Evolutionary conservation across 2,329 filamentous ascomycete species (phyloP), one percentile per base, ranked within the genome.

Genomic region (Aspergillus pseudoterreus): DNA sequence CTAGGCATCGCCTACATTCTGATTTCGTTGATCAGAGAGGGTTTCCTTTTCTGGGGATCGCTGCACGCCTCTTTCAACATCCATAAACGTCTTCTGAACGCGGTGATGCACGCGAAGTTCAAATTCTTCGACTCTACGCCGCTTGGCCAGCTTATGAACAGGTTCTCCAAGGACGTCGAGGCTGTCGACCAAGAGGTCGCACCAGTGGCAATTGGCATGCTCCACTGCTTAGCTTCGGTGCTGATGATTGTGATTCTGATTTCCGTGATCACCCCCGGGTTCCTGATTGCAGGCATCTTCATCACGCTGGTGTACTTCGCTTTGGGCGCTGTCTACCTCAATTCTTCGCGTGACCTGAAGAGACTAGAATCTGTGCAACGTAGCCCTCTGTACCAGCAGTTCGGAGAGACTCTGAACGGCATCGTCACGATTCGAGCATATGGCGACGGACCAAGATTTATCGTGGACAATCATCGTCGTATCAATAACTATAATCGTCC

Each of bases 361-460:
- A 85, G 94, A 45, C 77, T 99, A 6, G 95, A 99, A 70, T 96
- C 92, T 6, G 85, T 97, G 1, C 90, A 96, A 69, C 83, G 92
- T 65, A 97, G 92, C 69, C 94, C 94, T 1, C 77, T 99, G 6
- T 99, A 96, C 75, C 94, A 99, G 71, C 94, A 97, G 61, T 99
- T 99, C 60, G 92, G 94, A 57, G 94, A 99, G 75, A 97, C 95
- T 0, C 75, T 99, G 15, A 90, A 86, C 46, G 94, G 94, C 24
- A 94, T 99, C 71, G 95, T 92, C 3, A 99, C 94, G 0, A 99
- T 99, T 61, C 87, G 95, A 64, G 94, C 94, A 1, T 99, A 97
- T 63, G 91, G 92, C 33, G 92, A 96, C 62, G 91, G 96, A 70
- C 83, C 89, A 49, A 86, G 94, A 33, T 99, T 99, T 71, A 89